These are phyloP conservation scores for Ilex aquifolium DNA, from an alignment of 257 asterid genomes.

Conservation along the genomic window DNA sequence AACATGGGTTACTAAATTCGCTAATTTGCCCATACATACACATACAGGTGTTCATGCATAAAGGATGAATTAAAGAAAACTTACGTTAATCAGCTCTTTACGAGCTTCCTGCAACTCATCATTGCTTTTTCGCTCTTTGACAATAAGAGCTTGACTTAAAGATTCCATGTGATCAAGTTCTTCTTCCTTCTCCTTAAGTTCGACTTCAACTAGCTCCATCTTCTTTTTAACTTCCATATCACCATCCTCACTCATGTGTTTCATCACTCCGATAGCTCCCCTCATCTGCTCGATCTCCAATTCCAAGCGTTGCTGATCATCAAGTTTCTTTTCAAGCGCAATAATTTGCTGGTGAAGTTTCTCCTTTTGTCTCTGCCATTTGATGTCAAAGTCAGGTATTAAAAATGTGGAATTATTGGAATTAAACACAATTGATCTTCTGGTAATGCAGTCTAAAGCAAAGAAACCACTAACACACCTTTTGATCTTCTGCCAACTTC, in stretches of 20 bases:
- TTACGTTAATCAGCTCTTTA: constrained; percentile 51
- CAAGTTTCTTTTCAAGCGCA: constrained; percentile 57
- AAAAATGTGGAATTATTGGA: constrained; percentile 6
- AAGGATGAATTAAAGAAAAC: constrained; percentile 16
- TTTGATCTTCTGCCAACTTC: constrained; percentile 65
- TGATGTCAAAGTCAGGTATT: not conserved
- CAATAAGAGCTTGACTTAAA: constrained; percentile 39
- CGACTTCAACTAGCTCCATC: constrained; percentile 37
- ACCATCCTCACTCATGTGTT: constrained; percentile 54
- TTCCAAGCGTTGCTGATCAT: constrained; percentile 64
- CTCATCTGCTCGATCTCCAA: constrained; percentile 48
- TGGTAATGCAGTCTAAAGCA: not conserved
- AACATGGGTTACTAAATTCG: not conserved
- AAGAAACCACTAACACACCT: constrained; percentile 31
- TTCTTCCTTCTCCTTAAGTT: constrained; percentile 56
- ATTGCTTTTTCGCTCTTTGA: constrained; percentile 53
- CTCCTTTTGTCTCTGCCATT: constrained; percentile 59
- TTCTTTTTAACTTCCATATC: constrained; percentile 41
- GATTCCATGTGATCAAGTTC: constrained; percentile 40
- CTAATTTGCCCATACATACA: too few species aligned
- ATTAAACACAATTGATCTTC: not conserved
- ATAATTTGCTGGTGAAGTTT: constrained; percentile 42
- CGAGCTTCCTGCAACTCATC: constrained; percentile 77
- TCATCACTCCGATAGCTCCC: constrained; percentile 52
- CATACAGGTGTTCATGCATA: not conserved